Conservation (phyloP, 2,329 filamentous ascomycete species). For the Beauveria sp. region DNA sequence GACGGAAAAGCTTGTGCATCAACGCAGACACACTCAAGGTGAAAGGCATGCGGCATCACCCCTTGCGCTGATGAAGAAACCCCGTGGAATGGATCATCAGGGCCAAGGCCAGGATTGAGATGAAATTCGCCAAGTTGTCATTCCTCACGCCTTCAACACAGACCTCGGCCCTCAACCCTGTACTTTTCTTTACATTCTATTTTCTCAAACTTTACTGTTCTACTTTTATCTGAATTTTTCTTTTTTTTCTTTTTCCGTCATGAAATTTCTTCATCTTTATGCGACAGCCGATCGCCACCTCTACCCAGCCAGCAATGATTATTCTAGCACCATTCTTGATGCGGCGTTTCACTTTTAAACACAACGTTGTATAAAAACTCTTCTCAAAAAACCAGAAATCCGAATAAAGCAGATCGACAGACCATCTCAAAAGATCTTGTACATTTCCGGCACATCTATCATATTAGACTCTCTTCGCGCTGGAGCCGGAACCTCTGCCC, state of each 20-base stretch:
- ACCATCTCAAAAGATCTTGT: neutral
- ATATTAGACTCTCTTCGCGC: neutral
- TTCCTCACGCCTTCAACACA: too few species aligned
- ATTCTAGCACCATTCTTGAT: neutral
- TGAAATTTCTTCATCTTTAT: neutral
- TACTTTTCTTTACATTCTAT: too few species aligned
- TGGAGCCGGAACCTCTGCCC: neutral
- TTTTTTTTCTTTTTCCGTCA: neutral
- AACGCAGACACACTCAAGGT: neutral
- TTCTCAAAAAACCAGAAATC: neutral
- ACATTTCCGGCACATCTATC: neutral
- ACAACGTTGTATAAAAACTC: too few species aligned
- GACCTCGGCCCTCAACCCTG: too few species aligned
- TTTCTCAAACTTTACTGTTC: too few species aligned
- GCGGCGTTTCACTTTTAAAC: neutral
- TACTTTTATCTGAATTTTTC: too few species aligned
- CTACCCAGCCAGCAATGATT: too few species aligned
- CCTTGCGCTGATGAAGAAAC: too few species aligned
- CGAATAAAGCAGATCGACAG: neutral
- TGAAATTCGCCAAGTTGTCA: too few species aligned
- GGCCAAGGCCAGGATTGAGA: neutral
- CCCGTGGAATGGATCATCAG: slow-evolving; percentile 1
- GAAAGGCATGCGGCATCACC: neutral
- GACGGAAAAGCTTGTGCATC: neutral
- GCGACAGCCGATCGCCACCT: too few species aligned